Percentiles rank a stretch among this genome's conserved stretches.
Conservation (phyloP, 106 monocot genomes). For the Agapanthus africanus region DNA sequence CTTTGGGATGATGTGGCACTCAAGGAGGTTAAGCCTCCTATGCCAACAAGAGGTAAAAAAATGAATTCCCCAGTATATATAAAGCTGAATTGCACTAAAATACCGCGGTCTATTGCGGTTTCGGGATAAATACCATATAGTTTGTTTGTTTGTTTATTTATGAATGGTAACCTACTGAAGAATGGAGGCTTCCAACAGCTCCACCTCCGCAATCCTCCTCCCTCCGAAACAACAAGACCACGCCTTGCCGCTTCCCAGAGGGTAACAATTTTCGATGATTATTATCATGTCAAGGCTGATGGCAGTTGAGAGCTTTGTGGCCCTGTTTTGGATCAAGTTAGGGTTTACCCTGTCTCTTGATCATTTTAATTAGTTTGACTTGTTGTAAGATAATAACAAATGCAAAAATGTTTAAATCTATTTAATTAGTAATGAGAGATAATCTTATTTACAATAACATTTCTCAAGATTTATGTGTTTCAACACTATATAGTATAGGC, state of each 20-base stretch:
- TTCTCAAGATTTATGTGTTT: background rate
- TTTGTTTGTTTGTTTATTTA: no score
- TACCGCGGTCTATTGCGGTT: no score
- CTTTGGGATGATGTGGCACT: constrained; percentile 84
- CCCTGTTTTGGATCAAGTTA: constrained; percentile 76
- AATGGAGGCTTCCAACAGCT: constrained; percentile 76
- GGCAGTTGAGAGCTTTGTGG: constrained; percentile 59
- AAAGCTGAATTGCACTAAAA: no score
- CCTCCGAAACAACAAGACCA: constrained; percentile 80
- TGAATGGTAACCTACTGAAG: constrained; percentile 68
- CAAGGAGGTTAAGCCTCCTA: constrained; percentile 63
- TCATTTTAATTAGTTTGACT: constrained; percentile 62
- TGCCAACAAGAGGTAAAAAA: constrained; percentile 66
- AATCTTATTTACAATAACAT: no score
- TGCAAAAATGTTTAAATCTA: background rate
- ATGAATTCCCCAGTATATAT: no score
- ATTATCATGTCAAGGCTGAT: constrained; percentile 54
- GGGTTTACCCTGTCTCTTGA: constrained; percentile 47
- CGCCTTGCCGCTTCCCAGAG: constrained; percentile 42
- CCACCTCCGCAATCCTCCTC: constrained; percentile 60
- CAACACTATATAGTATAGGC: background rate
- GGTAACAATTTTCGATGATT: constrained; percentile 62
- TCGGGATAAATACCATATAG: no score
- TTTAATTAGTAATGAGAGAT: background rate
- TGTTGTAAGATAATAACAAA: no score